Evolutionary conservation across 164 flowering plant genomes (phyloP).

Genomic region (Paratinospora sagittata): DNA sequence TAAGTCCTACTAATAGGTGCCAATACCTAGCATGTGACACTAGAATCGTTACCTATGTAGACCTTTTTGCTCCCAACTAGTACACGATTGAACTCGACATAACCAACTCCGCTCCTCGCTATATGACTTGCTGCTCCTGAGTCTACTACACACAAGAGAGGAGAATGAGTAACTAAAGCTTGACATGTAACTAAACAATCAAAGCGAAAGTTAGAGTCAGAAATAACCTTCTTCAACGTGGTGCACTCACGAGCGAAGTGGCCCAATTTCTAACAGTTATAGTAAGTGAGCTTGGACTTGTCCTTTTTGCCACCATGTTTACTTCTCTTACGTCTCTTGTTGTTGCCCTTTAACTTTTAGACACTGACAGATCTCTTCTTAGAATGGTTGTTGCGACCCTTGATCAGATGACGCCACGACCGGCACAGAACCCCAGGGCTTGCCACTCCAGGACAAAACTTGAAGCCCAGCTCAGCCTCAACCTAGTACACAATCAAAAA

Average conservation of each 20-base stretch:
- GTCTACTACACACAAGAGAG: slow-evolving; percentile 9
- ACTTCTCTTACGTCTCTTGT: no score
- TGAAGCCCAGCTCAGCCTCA: no score
- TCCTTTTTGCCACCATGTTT: background rate
- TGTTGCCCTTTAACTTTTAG: no score
- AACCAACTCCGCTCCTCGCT: background rate
- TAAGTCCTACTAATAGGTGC: background rate
- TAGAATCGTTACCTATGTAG: background rate
- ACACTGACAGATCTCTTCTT: no score
- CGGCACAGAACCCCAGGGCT: no score
- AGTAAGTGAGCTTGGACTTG: slow-evolving; percentile 1
- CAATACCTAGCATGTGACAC: background rate
- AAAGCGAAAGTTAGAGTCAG: background rate
- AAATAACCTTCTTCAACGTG: background rate
- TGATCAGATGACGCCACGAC: no score
- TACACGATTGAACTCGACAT: background rate
- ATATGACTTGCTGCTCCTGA: slow-evolving; percentile 11
- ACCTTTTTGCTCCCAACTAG: background rate
- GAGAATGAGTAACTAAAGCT: slow-evolving; percentile 9
- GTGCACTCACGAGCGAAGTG: slow-evolving; percentile 13
- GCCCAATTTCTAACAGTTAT: background rate
- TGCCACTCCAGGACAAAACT: no score
- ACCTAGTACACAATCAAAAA: no score
- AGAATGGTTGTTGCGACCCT: no score
- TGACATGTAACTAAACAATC: background rate